phyloP scores from a whole-genome alignment of 768 basidiomycete species.

The Dentipellis sp. region DNA sequence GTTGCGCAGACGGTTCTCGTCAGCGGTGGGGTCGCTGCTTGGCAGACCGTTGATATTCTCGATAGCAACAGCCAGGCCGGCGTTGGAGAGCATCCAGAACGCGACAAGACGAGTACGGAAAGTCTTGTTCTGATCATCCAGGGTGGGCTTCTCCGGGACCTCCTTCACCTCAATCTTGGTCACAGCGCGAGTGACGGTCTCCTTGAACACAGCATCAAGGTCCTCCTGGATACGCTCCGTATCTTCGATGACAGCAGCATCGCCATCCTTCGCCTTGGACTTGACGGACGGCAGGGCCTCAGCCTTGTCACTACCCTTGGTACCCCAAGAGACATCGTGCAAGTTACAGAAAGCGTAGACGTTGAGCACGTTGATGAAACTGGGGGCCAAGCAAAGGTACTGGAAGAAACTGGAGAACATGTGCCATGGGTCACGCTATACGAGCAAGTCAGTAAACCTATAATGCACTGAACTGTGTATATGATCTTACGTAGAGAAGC shows the following conservation, averaged over 20 bases:
- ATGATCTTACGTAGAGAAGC: constrained; percentile 65
- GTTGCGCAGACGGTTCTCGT: constrained; percentile 28
- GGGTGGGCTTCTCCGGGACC: constrained; percentile 63
- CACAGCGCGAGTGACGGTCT: constrained; percentile 81
- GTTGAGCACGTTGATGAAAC: constrained; percentile 91
- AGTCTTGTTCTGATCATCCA: constrained; percentile 87
- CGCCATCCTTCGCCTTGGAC: constrained; percentile 67
- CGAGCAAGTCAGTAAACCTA: constrained; percentile 4
- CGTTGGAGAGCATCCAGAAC: constrained; percentile 73
- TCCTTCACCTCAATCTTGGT: constrained; percentile 65
- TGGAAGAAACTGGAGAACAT: constrained; percentile 93
- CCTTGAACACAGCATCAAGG: constrained; percentile 85
- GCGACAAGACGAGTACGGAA: constrained; percentile 87
- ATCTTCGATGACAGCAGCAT: constrained; percentile 76
- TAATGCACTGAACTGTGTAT: background rate
- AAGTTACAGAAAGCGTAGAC: constrained; percentile 97
- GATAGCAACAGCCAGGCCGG: constrained; percentile 61
- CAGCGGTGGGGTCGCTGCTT: constrained; percentile 26
- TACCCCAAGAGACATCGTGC: constrained; percentile 93
- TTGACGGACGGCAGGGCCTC: constrained; percentile 86
- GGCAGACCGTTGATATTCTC: constrained; percentile 64
- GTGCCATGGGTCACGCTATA: constrained; percentile 92
- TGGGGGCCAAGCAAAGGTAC: constrained; percentile 83
- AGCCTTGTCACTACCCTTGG: constrained; percentile 90
- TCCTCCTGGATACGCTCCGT: constrained; percentile 77